Base-by-base conservation (phyloP, 192 early-diverging fungal species). In the Coemansia biformis region DNA sequence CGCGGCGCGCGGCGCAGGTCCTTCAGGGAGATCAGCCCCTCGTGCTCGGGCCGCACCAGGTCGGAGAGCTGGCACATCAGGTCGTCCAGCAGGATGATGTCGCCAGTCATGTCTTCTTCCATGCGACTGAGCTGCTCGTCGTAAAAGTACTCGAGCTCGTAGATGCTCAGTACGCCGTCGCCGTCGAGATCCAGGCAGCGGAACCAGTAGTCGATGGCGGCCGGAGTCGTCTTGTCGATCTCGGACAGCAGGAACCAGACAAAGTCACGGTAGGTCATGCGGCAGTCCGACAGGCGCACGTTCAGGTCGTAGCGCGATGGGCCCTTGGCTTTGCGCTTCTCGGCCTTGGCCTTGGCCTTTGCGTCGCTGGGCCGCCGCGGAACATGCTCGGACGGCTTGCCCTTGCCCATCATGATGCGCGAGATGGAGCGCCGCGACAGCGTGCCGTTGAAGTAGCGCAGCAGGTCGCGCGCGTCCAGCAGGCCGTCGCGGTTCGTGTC, bases 161-260 rank as follows among this genome's bases (percentile, higher is more conserved):
- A 86, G n/a, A 87, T 76, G 17, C 83, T 81, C 12, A 97, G 65
- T 2, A 85, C 54, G 12, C 94, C 94, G 61, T 96, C 91, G 8
- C 85, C 86, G 59, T 98, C 92, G 12, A 84, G 57, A 59, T 98
- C 94, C 63, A 98, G 76, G 49, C 88, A 91, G 45, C 90, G 79
- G 76, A 98, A 98, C 92, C 92, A 94, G 69, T 85, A 85, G 54
- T 84, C 89, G 49, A 83, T 66, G 13, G 66, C 76, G 11, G 79
- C 74, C 14, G 69, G 69, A 3, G 65, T 79, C 30, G 77, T 68
- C 70, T 91, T 91, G 59, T 91, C 87, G 26, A 89, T 86, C 26
- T 85, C 83, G 8, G 86, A 78, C n/a, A 91, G 65, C 32, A 91
- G 58, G 56, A 93, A 91, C 86, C 85, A 87, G 16, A 90, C 76